These are phyloP conservation scores for Salix dunnii DNA, from an alignment of 345 rosid species.

Conservation along the genomic window DNA sequence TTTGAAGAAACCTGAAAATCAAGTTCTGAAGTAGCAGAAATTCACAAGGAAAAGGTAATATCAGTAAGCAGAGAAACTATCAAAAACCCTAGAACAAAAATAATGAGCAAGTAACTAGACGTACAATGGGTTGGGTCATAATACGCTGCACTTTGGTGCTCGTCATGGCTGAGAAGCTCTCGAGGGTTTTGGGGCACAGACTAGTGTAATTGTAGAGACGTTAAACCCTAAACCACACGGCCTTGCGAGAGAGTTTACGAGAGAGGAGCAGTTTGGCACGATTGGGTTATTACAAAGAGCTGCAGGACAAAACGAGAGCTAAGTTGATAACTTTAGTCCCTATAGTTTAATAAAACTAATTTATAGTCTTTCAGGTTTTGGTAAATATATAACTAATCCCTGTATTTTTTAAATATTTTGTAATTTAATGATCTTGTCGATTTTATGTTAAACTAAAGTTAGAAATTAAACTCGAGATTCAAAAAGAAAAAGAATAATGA, in stretches of 20 bases:
- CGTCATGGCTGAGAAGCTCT: slow-evolving; percentile 50
- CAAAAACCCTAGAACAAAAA: not conserved
- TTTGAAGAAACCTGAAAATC: slow-evolving; percentile 94
- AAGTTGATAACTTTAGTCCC: no score
- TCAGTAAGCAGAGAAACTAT: not conserved
- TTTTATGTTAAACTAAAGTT: no score
- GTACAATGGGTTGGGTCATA: slow-evolving; percentile 80
- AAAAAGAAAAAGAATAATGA: no score
- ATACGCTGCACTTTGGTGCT: slow-evolving; percentile 84
- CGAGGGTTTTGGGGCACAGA: slow-evolving; percentile 9
- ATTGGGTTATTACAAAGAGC: no score
- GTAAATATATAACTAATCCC: no score
- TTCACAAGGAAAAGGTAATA: not conserved
- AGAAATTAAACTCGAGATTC: no score
- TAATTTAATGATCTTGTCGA: no score
- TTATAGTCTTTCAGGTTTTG: no score
- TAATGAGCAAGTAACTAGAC: not conserved
- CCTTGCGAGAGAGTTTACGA: not conserved
- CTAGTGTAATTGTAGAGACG: not conserved
- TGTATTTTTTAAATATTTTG: no score
- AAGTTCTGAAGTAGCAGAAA: slow-evolving; percentile 50
- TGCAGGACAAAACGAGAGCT: no score
- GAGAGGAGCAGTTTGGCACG: not conserved
- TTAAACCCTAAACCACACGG: not conserved
- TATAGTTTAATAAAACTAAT: no score